Percentiles rank a stretch among this genome's conserved stretches.
phyloP scores from a whole-genome alignment of 305 asterid species.

The Solanum hybrid region DNA sequence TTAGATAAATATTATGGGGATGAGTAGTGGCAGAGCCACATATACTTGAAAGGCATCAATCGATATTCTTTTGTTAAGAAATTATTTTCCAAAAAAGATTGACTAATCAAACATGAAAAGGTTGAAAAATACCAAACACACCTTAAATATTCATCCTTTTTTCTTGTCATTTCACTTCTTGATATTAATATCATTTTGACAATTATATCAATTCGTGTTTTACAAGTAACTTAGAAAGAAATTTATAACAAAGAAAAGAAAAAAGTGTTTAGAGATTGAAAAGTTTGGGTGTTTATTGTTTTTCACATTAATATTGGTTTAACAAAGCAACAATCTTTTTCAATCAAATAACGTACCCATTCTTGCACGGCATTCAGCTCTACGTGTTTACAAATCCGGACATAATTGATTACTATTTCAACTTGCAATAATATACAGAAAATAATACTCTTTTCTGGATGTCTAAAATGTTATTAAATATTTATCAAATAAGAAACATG shows the following conservation, averaged over 20 bases:
- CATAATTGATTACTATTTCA: not conserved
- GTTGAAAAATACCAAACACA: not conserved
- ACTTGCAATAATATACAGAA: not conserved
- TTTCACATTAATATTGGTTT: not conserved
- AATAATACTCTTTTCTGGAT: not conserved
- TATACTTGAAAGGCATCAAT: not conserved
- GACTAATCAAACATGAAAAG: not conserved
- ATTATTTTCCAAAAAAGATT: not conserved
- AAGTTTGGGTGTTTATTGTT: not conserved
- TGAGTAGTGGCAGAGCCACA: not conserved
- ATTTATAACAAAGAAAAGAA: not conserved
- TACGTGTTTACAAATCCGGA: not conserved
- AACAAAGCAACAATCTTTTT: not conserved
- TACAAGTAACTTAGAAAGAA: not conserved
- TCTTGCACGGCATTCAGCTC: not conserved
- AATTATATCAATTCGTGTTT: not conserved
- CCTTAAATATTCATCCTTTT: not conserved
- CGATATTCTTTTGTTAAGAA: not conserved
- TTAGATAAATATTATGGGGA: not conserved
- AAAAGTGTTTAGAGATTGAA: not conserved
- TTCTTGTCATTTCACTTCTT: not conserved
- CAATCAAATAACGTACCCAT: not conserved
- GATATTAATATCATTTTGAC: not conserved
- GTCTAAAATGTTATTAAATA: too few relatives aligned
- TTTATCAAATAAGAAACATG: too few relatives aligned